These are phyloP conservation scores for Tolypocladium ophioglossoides DNA, from an alignment of 2,329 filamentous ascomycete species.

Conservation along the genomic window DNA sequence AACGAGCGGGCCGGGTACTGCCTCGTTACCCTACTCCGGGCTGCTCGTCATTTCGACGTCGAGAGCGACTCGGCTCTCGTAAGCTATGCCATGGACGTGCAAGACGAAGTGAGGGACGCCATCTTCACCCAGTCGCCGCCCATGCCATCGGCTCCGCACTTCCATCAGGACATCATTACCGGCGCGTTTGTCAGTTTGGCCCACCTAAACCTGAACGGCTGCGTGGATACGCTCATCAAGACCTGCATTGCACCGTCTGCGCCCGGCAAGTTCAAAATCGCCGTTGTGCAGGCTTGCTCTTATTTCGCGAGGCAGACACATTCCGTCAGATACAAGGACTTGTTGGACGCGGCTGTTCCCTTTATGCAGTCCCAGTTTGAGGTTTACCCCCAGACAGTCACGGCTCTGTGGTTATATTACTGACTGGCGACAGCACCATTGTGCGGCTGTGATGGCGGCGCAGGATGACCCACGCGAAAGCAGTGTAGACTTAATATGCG, in stretches of 20 bases:
- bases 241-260: constrained; percentile 46
- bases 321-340: constrained; percentile 36
- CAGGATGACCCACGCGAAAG: background rate
- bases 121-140: constrained; percentile 46
- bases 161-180: constrained; percentile 56
- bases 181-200: constrained; percentile 55
- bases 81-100: constrained; percentile 59
- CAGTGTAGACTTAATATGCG: background rate
- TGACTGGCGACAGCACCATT: background rate
- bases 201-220: constrained; percentile 49
- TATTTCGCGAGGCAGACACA: constrained; percentile 48
- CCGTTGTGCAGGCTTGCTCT: constrained; percentile 50
- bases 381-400: constrained; percentile 23
- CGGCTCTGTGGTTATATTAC: background rate
- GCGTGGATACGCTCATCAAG: constrained; percentile 44
- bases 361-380: constrained; percentile 48
- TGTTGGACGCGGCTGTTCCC: constrained; percentile 44
- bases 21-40: constrained; percentile 50
- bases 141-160: constrained; percentile 34
- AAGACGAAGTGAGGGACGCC: constrained; percentile 56
- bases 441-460: background rate
- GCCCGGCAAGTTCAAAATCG: constrained; percentile 50
- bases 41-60: constrained; percentile 51
- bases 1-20: constrained; percentile 60
- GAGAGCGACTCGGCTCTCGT: constrained; percentile 54